Base-by-base conservation (phyloP, 192 early-diverging fungal genomes). In the Coemansia sp. region DNA sequence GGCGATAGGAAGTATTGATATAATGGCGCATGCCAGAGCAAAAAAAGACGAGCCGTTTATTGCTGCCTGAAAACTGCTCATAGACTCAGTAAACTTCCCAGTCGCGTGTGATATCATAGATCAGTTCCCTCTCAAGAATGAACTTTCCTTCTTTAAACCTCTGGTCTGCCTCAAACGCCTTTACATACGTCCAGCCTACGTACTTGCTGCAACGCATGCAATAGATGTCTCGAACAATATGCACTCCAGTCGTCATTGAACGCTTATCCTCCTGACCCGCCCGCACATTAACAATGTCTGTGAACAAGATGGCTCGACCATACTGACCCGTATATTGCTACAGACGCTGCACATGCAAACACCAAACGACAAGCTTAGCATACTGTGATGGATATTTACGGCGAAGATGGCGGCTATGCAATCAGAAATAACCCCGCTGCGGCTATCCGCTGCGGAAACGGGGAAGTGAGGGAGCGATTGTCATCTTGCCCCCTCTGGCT, bases 141-240 rank as follows among this genome's bases (percentile, higher is more conserved):
- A 76, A 82, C 63, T 77, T 73, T 51, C 80, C 80, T 63, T 76
- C 74, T 54, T 82, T 82, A 51, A 76, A 82, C 53, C 64, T 67
- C 51, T 82, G 74, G 51, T 67, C 67, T 2, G 57, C 30, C 25
- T 67, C 42, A 30, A 63, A 82, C 24, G 80, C 80, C 59, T 67
- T 70, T 21, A 76, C 32, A 29, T 82, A 82, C 17, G 71, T 76
- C 80, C 80, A 82, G 9, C 80, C 80, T 10, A 82, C 71, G 51
- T 82, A 76, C 42, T 66, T 63, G 57, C 71, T 71, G 71, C 74
- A 77, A 11, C 64, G 64, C 75, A 82, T 77, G 57, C 80, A 82
- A 21, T 39, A 54, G 6, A 77, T 77, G 59, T 77, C 75, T 29
- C 54, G 67, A 29, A 82, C 80, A 58, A 76, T 77, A 54, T 82